Percentiles rank a stretch among this genome's conserved stretches.
Evolutionary conservation across 768 basidiomycete genomes (phyloP).

Genomic region (Terana coerulea): DNA sequence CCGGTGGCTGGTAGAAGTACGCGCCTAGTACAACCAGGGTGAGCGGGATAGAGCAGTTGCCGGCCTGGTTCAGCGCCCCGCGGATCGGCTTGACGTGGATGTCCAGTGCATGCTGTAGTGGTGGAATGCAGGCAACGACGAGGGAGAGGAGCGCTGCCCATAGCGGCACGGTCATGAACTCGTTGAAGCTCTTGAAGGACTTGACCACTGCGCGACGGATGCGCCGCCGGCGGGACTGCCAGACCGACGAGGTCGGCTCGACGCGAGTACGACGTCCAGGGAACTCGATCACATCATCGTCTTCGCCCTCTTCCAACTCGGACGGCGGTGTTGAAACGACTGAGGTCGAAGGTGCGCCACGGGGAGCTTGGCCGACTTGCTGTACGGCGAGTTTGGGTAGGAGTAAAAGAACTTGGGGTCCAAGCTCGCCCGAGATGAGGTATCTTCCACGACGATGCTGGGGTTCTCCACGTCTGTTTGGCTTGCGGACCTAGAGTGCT

Average conservation of each 20-base stretch:
- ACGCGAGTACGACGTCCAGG: constrained; percentile 10
- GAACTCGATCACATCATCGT: constrained; percentile 19
- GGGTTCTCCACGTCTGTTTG: constrained; percentile 11
- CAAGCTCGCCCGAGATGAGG: neutral
- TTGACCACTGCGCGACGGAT: constrained; percentile 23
- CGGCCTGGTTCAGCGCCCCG: constrained; percentile 61
- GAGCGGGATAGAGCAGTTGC: constrained; percentile 80
- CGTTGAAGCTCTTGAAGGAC: constrained; percentile 43
- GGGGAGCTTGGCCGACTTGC: neutral
- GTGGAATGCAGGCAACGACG: constrained; percentile 70
- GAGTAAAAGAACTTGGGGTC: constrained; percentile 50
- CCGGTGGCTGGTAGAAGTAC: constrained; percentile 67
- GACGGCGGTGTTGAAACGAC: constrained; percentile 6
- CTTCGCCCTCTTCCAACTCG: constrained; percentile 19
- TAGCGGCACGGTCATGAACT: constrained; percentile 88
- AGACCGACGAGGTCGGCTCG: constrained; percentile 20
- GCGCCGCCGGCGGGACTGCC: constrained; percentile 26
- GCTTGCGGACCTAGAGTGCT: constrained; percentile 11
- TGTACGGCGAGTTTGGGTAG: constrained; percentile 55
- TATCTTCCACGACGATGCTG: constrained; percentile 16
- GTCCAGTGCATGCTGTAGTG: constrained; percentile 70
- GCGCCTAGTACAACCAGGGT: constrained; percentile 91
- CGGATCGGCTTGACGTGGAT: constrained; percentile 61
- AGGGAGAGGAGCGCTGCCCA: constrained; percentile 76
- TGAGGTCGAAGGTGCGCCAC: constrained; percentile 7